Evolutionary conservation across 139 green algal genomes (phyloP).

Genomic region (Chlorella sp.): DNA sequence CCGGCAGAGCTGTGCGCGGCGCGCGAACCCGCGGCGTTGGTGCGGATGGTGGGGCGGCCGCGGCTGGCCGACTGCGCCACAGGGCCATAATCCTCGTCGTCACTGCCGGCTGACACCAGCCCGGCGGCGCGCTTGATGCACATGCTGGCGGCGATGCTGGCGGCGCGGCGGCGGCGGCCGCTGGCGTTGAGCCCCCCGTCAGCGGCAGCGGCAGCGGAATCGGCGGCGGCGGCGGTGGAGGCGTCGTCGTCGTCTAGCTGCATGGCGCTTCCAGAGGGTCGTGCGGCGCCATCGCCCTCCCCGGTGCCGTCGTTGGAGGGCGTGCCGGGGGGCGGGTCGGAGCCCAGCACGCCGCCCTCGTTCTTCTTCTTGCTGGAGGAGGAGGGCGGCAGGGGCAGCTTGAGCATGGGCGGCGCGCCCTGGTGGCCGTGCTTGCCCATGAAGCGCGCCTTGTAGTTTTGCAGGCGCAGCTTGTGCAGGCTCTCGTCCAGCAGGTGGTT

Average conservation of each 20-base stretch:
- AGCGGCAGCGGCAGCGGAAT: not conserved
- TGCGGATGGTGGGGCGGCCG: not conserved
- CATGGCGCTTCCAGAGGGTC: too few relatives aligned
- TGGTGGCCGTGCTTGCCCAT: not conserved
- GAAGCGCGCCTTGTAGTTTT: slow-evolving; percentile 11
- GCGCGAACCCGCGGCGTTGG: too few relatives aligned
- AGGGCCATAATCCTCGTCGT: not conserved
- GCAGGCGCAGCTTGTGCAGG: slow-evolving; percentile 6
- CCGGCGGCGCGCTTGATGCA: not conserved
- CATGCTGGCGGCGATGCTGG: not conserved
- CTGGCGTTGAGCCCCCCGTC: not conserved
- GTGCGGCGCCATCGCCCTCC: too few relatives aligned
- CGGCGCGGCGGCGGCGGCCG: too few relatives aligned
- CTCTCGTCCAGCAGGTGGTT: not conserved
- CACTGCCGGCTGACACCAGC: not conserved
- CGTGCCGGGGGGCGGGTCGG: too few relatives aligned
- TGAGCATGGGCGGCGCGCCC: not conserved
- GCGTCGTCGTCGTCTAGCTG: too few relatives aligned
- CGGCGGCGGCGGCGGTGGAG: too few relatives aligned
- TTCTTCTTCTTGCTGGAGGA: not conserved
- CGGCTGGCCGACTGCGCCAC: not conserved
- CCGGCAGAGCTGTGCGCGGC: too few relatives aligned
- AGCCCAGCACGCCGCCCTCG: too few relatives aligned
- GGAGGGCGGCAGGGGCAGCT: not conserved
- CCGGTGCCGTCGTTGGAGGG: too few relatives aligned